Evolutionary conservation across 495 filamentous ascomycete species (phyloP).

Genomic region (Trichoderma gamsii): DNA sequence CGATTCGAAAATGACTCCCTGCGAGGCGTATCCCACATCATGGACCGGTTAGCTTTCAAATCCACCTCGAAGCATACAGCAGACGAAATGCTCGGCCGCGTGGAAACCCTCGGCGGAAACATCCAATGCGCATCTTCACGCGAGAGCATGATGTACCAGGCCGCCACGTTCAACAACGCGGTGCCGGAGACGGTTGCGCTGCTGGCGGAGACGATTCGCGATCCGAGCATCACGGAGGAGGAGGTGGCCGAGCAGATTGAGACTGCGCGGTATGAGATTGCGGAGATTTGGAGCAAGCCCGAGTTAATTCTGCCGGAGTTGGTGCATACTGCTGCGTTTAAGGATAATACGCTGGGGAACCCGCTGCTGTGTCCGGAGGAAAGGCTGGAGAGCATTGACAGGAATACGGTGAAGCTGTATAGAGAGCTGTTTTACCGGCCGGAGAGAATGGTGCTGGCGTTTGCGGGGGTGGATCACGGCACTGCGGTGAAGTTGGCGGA

Average conservation of each 20-base stretch:
- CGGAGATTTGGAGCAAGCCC: constrained; percentile 95
- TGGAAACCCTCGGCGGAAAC: constrained; percentile 86
- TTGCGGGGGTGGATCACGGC: constrained; percentile 81
- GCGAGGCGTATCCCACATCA: constrained; percentile 89
- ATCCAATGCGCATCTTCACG: constrained; percentile 93
- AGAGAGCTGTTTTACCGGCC: constrained; percentile 78
- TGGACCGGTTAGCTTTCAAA: constrained; percentile 95
- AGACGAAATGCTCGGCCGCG: constrained; percentile 78
- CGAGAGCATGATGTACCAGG: constrained; percentile 98
- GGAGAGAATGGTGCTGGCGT: constrained; percentile 87
- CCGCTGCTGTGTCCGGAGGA: constrained; percentile 88
- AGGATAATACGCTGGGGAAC: constrained; percentile 91
- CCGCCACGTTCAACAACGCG: constrained; percentile 92
- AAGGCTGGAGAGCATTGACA: constrained; percentile 68
- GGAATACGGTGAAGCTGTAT: constrained; percentile 68
- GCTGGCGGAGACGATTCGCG: constrained; percentile 88
- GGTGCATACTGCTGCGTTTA: constrained; percentile 90
- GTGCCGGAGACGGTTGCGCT: constrained; percentile 77
- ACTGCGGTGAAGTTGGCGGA: constrained; percentile 75
- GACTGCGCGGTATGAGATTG: constrained; percentile 91
- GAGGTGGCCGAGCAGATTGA: constrained; percentile 82
- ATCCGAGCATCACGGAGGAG: constrained; percentile 82
- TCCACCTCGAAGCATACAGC: constrained; percentile 67
- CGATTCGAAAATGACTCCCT: constrained; percentile 84
- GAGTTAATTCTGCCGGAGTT: constrained; percentile 94